These are phyloP conservation scores for Ceriops tagal DNA, from an alignment of 345 rosid species.

Conservation along the genomic window DNA sequence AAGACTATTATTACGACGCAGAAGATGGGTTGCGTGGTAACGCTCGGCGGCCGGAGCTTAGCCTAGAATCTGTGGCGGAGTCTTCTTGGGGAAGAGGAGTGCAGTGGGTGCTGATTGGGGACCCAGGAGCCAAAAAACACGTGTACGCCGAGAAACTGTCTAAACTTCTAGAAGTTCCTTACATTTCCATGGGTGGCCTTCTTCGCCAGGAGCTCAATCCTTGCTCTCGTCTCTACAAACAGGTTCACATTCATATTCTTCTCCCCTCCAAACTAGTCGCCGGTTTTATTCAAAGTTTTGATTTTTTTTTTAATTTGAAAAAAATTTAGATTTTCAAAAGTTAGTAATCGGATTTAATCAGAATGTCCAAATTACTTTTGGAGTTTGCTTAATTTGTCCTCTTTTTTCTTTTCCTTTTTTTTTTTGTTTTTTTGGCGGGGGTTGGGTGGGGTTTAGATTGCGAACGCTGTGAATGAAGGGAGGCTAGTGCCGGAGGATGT, in stretches of 20 bases:
- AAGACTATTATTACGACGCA: constrained; percentile 12
- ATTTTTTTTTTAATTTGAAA: neutral
- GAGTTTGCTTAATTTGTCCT: no score
- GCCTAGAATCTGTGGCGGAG: constrained; percentile 34
- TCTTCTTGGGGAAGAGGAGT: constrained; percentile 62
- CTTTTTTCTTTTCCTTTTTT: no score
- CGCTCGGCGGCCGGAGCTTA: constrained; percentile 14
- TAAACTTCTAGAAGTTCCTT: constrained; percentile 74
- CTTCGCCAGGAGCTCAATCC: constrained; percentile 81
- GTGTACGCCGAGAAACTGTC: constrained; percentile 73
- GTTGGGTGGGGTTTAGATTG: constrained; percentile 27
- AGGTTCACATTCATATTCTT: constrained; percentile 32
- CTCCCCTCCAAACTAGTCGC: neutral
- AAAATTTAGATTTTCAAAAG: neutral
- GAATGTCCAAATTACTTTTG: no score
- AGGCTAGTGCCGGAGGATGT: constrained; percentile 71
- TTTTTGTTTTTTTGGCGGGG: neutral
- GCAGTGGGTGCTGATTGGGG: constrained; percentile 92
- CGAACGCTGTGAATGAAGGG: constrained; percentile 61
- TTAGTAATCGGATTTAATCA: no score
- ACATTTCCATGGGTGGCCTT: constrained; percentile 87
- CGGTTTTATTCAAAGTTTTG: neutral
- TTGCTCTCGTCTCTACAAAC: constrained; percentile 59
- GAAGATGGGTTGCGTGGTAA: constrained; percentile 2
- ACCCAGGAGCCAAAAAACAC: constrained; percentile 63